A percentile compares a stretch with the other conserved stretches of the same genome.
phyloP scores from a whole-genome alignment of 2,329 filamentous ascomycete species.

The Lasiodiplodia hormozganensis region DNA sequence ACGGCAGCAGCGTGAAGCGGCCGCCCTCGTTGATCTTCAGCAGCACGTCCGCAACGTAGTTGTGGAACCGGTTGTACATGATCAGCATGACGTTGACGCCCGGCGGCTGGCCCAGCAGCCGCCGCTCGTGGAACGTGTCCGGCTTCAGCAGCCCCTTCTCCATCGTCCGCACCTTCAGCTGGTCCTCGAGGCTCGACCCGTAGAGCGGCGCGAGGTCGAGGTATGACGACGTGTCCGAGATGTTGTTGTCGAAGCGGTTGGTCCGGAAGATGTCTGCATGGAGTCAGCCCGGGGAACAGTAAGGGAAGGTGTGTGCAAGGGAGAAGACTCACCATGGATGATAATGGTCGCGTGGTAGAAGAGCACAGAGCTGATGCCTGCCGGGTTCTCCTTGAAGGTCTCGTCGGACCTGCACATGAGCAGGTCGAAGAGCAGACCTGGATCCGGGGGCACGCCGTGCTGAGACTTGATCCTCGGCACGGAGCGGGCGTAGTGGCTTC shows the following conservation, averaged over 20 bases:
- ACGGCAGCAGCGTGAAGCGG: slow-evolving; percentile 41
- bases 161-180: slow-evolving; percentile 45
- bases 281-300: background rate
- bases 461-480: slow-evolving; percentile 39
- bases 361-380: slow-evolving; percentile 55
- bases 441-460: slow-evolving; percentile 15
- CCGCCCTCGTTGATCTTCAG: slow-evolving; percentile 53
- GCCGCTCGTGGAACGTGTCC: slow-evolving; percentile 45
- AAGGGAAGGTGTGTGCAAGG: background rate
- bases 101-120: slow-evolving; percentile 44
- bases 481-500: slow-evolving; percentile 54
- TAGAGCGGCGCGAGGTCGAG: slow-evolving; percentile 57
- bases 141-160: slow-evolving; percentile 49
- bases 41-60: slow-evolving; percentile 48
- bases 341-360: slow-evolving; percentile 61
- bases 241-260: slow-evolving; percentile 43
- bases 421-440: slow-evolving; percentile 24
- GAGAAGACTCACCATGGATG: slow-evolving; percentile 50
- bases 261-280: slow-evolving; percentile 52
- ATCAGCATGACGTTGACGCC: slow-evolving; percentile 45
- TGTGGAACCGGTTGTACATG: slow-evolving; percentile 50
- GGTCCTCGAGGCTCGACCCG: slow-evolving; percentile 46
- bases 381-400: slow-evolving; percentile 46
- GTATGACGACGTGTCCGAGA: slow-evolving; percentile 53
- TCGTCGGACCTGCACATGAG: slow-evolving; percentile 34